Base-by-base conservation (phyloP, 805 yeast species). In the Schizosaccharomyces pombe region DNA sequence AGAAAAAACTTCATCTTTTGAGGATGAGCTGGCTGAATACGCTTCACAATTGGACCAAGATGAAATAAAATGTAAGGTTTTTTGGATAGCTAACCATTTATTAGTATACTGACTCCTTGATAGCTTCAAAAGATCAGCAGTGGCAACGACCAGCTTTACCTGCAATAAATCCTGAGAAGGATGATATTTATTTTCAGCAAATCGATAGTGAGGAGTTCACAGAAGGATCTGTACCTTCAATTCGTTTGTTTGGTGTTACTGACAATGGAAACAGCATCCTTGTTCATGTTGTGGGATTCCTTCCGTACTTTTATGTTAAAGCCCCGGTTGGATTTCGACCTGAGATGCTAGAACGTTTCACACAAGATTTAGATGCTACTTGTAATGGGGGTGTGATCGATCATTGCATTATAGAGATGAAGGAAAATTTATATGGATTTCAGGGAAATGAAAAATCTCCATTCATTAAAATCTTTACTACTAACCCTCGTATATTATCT, bases 391-490 rank as follows among this genome's bases (percentile, higher is more conserved):
- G 70, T 54, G 80, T 81, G n/a, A 71, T 85, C 9, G 73, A 76
- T 57, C 73, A 74, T 22, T 70, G 89, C 22, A 85, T 83, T 57
- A 70, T 87, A 12, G 71, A 66, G 4, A 65, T 73, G 62, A 85
- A 85, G 61, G 94, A 89, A 64, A 81, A 93, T 9, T 79, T 91
- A 56, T 89, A 96, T 96, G 96, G 96, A 8, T 91, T 75, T 64
- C 79, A 79, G 56, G 91, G 93, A 57, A 85, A 81, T 60, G 70
- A 74, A 9, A 79, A 80, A 61, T 71, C 80, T 2, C 86, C 94
- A 2, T 91, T 87, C 61, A 73, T 91, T 65, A 84, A 82, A 64
- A 71, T 91, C 16, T 72, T 72, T 43, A 80, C 79, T 14, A 74
- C 73, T 8, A 80, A 82, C 61, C 81, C 89, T 29, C 75, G 72